Evolutionary conservation across 495 filamentous ascomycete species (phyloP).

Genomic region (Astrocystis sublimbata): DNA sequence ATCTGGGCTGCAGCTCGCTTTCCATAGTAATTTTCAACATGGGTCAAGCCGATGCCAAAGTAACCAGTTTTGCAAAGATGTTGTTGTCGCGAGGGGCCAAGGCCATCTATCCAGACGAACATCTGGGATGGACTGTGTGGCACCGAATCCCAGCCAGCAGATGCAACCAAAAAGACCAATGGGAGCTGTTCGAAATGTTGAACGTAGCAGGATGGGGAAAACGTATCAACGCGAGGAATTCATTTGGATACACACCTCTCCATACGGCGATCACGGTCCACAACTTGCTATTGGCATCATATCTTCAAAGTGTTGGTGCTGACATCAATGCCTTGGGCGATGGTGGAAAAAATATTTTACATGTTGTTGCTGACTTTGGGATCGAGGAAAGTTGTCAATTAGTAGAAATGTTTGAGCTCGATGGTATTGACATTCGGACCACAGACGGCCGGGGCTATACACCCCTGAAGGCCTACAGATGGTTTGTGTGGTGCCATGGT

Average conservation of each 20-base stretch:
- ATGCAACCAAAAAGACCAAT: neutral
- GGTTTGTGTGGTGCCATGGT: too few species aligned
- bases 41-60: neutral
- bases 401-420: neutral
- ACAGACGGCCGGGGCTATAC: neutral
- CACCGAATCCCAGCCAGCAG: neutral
- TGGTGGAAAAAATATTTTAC: neutral
- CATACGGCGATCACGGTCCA: neutral
- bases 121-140: neutral
- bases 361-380: neutral
- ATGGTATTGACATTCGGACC: neutral
- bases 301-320: neutral
- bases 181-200: neutral
- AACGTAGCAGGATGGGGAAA: neutral
- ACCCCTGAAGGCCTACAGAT: neutral
- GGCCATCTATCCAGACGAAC: fast-evolving
- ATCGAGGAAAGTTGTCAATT: neutral
- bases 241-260: neutral
- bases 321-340: neutral
- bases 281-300: neutral
- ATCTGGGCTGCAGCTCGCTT: neutral
- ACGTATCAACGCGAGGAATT: neutral
- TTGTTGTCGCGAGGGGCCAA: neutral
- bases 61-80: neutral
- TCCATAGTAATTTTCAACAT: neutral